Base-by-base conservation (phyloP, 2,329 filamentous ascomycete species). In the Beauveria bassiana region DNA sequence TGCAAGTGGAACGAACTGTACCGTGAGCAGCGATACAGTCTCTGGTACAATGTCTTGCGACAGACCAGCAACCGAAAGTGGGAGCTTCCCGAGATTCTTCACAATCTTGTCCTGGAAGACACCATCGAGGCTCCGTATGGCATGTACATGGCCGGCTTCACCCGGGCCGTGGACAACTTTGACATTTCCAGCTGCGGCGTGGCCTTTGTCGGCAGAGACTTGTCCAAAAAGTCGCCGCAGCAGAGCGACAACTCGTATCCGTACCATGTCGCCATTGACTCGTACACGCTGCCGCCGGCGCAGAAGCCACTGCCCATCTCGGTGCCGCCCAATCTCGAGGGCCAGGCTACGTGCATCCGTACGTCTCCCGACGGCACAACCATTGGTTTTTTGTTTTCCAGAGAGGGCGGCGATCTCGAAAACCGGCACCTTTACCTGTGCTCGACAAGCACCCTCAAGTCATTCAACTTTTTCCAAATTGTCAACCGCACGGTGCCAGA, bases 1-100 rank as follows among this genome's bases (percentile, higher is more conserved):
- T 50, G 5, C 18, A 56, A 77, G 71, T 72, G 70, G 71, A 70
- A 73, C 59, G 61, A 67, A 1, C 72, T 72, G 40, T 66, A 66
- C 26, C 70, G 68, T 24, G 65, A 68, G 8, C 66, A 73, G 45
- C 70, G 67, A 22, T 70, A 74, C 58, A 65, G 69, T 5, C 70
- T 79, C 28, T 78, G 75, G 72, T 78, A 77, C 66, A 73, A 70
- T 10, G 69, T 66, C 12, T 66, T 78, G 20, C 65, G 59, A 8
- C 58, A 58, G 18, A 67, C 53, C n/a, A 47, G 28, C 6, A 65
- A 70, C 24, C 68, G 65, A 14, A 49, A 61, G 5, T 77, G 74
- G 74, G 65, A 61, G 9, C 65, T 76, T 7, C 57, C 67, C 1
- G 63, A 63, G 3, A 63, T 66, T 5, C 66, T 78, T 2, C 66